phyloP scores from a whole-genome alignment of 2,329 filamentous ascomycete species.

The Stylonectria norvegica region DNA sequence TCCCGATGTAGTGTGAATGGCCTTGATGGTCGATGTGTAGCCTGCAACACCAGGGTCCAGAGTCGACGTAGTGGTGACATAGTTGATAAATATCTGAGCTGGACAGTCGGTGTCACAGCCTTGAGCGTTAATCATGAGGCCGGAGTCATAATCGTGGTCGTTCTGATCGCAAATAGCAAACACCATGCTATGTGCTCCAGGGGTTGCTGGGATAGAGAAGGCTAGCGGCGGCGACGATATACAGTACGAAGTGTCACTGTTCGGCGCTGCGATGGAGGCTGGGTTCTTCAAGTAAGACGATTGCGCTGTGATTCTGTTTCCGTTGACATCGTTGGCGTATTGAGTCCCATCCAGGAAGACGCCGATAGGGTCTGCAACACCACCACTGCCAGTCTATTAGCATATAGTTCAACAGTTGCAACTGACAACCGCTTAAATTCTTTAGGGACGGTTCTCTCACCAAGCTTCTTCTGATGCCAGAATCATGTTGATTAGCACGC shows the following conservation, averaged over 20 bases:
- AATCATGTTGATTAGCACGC: not conserved
- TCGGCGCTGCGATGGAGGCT: not conserved
- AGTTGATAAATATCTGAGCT: not conserved
- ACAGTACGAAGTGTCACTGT: not conserved
- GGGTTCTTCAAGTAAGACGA: not conserved
- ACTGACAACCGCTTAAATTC: too few relatives aligned
- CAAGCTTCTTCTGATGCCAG: not conserved
- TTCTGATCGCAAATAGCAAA: conserved; percentile 12
- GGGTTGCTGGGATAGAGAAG: not conserved
- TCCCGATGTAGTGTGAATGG: conserved; percentile 15
- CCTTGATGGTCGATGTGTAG: conserved; percentile 9
- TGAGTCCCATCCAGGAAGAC: not conserved
- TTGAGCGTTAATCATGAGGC: not conserved
- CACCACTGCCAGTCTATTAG: not conserved
- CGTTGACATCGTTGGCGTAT: not conserved
- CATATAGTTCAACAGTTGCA: too few relatives aligned
- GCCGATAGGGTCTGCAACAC: not conserved
- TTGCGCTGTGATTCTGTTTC: not conserved
- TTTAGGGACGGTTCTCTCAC: too few relatives aligned
- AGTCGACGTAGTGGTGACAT: conserved; percentile 6
- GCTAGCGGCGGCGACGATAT: not conserved
- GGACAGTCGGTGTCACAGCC: conserved; percentile 2
- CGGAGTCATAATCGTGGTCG: conserved; percentile 5
- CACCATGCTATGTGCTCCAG: not conserved
- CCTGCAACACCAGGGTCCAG: not conserved